Evolutionary conservation across 2,329 filamentous ascomycete genomes (phyloP).

Genomic region (Aspergillus bombycis): DNA sequence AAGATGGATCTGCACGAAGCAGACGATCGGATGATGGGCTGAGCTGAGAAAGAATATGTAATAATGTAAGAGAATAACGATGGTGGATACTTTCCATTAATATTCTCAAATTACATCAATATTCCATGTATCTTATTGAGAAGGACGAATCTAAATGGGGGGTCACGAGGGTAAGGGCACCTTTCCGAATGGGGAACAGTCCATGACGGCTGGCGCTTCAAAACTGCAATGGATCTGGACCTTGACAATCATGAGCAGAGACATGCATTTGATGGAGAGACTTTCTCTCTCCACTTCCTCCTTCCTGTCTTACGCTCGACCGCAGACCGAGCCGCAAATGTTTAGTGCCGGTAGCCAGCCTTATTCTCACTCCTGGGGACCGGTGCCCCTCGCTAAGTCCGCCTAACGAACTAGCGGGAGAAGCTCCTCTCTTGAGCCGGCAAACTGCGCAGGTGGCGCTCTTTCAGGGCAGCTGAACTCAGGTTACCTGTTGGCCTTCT

Average conservation of each 20-base stretch:
- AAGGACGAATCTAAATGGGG: too few relatives aligned
- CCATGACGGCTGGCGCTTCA: not conserved
- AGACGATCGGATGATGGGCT: not conserved
- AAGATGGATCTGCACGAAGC: not conserved
- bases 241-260: too few relatives aligned
- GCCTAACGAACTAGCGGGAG: constrained; percentile 26
- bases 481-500: constrained; percentile 20
- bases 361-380: not conserved
- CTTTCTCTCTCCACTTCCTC: not conserved
- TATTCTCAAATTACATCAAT: too few relatives aligned
- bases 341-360: constrained; percentile 3
- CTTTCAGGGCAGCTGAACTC: constrained; percentile 26
- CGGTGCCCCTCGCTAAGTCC: constrained; percentile 12
- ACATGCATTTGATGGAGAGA: not conserved
- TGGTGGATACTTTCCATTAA: not conserved
- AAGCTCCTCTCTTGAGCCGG: constrained; percentile 16
- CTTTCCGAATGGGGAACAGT: not conserved
- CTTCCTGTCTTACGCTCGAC: not conserved
- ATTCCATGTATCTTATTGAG: not conserved
- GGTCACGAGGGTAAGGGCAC: not conserved
- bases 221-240: not conserved
- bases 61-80: not conserved
- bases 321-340: not conserved
- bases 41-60: constrained; percentile 1
- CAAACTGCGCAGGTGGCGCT: constrained; percentile 26